phyloP scores from a whole-genome alignment of 163 green algal genomes.

The Scenedesmus sp. region DNA sequence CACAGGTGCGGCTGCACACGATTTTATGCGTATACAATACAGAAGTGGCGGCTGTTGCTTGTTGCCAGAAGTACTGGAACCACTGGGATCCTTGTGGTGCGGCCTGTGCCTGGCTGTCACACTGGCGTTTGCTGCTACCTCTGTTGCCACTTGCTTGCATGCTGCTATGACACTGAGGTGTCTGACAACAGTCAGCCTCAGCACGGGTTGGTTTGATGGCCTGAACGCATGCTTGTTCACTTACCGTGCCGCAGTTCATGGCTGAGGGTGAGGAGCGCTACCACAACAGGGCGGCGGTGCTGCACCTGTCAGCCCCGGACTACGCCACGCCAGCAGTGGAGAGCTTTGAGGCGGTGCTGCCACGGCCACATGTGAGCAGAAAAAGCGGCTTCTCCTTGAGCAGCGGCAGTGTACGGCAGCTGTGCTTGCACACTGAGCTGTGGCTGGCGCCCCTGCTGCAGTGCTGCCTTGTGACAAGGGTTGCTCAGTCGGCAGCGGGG shows the following conservation, averaged over 20 bases:
- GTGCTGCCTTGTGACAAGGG: neutral
- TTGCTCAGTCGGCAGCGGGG: neutral
- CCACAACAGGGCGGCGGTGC: constrained; percentile 83
- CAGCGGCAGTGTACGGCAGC: neutral
- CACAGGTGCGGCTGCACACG: constrained; percentile 54
- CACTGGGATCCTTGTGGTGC: neutral
- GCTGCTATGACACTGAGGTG: neutral
- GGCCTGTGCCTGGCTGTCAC: neutral
- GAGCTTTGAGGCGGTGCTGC: constrained; percentile 70
- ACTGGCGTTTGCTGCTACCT: neutral
- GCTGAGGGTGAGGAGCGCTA: constrained; percentile 65
- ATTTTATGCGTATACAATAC: too few relatives aligned
- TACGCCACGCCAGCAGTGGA: constrained; percentile 60
- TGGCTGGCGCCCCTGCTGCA: neutral
- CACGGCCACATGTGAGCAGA: constrained; percentile 52
- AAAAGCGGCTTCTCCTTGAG: neutral
- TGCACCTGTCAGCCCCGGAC: constrained; percentile 68
- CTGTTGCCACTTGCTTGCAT: neutral
- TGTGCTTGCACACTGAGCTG: neutral
- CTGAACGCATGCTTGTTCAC: too few relatives aligned
- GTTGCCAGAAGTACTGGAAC: neutral
- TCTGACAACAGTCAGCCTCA: too few relatives aligned
- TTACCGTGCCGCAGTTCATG: constrained; percentile 31
- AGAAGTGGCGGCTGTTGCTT: too few relatives aligned
- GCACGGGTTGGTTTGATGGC: too few relatives aligned